Percentiles rank a stretch among this genome's conserved stretches.
phyloP scores from a whole-genome alignment of 1,284 basidiomycete genomes.

The Irpex sp. region DNA sequence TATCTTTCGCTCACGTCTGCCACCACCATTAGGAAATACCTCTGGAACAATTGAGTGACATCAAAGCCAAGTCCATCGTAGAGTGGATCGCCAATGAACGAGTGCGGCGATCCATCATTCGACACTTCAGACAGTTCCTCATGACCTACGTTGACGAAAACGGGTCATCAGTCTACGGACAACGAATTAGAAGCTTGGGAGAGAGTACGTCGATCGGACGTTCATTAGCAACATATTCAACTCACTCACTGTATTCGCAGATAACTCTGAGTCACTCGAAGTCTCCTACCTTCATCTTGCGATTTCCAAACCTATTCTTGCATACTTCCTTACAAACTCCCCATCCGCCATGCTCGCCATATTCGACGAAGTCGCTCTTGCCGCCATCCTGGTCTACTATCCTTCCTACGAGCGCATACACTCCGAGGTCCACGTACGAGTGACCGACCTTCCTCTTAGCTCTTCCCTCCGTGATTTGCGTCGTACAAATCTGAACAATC shows the following conservation, averaged over 20 bases:
- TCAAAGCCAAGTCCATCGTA: slow-evolving; percentile 95
- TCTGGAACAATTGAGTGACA: slow-evolving; percentile 93
- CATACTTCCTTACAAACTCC: slow-evolving; percentile 96
- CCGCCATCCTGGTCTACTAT: slow-evolving; percentile 93
- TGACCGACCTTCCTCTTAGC: slow-evolving; percentile 89
- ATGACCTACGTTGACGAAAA: slow-evolving; percentile 94
- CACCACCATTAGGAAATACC: slow-evolving; percentile 74
- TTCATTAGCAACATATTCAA: background rate
- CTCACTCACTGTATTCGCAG: slow-evolving; percentile 36
- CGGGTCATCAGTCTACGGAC: slow-evolving; percentile 91
- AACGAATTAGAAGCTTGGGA: slow-evolving; percentile 89
- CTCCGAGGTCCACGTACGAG: slow-evolving; percentile 96
- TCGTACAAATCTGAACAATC: slow-evolving; percentile 89
- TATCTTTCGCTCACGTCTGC: background rate
- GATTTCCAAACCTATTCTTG: slow-evolving; percentile 88
- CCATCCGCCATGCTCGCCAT: slow-evolving; percentile 91
- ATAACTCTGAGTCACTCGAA: slow-evolving; percentile 96
- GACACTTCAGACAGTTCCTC: slow-evolving; percentile 93
- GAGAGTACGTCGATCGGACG: slow-evolving; percentile 67
- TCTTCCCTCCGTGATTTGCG: slow-evolving; percentile 92
- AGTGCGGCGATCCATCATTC: slow-evolving; percentile 86
- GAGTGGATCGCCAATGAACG: slow-evolving; percentile 96
- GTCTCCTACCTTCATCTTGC: slow-evolving; percentile 94
- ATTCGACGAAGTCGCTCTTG: slow-evolving; percentile 94
- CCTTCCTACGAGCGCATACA: slow-evolving; percentile 97